These are phyloP conservation scores for Gracilaria vermiculophylla DNA, from an alignment of 23 red algal genomes.

Conservation along the genomic window DNA sequence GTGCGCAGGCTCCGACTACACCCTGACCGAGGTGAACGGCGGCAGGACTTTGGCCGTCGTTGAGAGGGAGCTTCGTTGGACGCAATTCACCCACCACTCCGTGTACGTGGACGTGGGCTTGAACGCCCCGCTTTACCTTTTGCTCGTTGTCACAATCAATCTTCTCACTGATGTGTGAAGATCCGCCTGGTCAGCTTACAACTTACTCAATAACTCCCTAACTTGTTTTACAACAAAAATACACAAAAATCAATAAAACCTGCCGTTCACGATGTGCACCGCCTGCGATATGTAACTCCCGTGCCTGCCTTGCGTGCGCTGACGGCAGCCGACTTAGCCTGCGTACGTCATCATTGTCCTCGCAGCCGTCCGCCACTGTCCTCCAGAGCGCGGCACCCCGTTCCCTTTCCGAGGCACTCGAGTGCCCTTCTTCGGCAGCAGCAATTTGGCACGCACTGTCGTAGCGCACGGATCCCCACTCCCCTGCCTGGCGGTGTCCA, in stretches of 20 bases:
- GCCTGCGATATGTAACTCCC: too few species aligned
- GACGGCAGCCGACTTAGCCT: not conserved
- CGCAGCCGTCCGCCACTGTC: not conserved
- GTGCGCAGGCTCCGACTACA: not conserved
- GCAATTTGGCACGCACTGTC: not conserved
- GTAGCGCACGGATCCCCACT: not conserved
- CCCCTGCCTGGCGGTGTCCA: not conserved
- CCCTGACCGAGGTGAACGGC: not conserved
- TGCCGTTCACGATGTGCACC: too few species aligned
- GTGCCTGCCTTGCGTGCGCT: too few species aligned
- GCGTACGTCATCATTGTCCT: not conserved
- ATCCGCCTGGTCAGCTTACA: too few species aligned
- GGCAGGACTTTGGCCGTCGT: not conserved
- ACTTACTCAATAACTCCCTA: not conserved
- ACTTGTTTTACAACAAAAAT: not conserved
- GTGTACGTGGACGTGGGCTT: not conserved
- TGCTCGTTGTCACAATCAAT: not conserved
- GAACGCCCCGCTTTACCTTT: not conserved
- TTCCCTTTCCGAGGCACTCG: not conserved
- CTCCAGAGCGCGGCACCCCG: not conserved
- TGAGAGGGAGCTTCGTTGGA: not conserved
- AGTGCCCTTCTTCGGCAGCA: not conserved
- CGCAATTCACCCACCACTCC: not conserved
- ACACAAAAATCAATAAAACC: not conserved
- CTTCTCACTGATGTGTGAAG: not conserved